These are phyloP conservation scores for Phytopythium helicoides DNA, from an alignment of 352 stramenopile species.

Conservation along the genomic window DNA sequence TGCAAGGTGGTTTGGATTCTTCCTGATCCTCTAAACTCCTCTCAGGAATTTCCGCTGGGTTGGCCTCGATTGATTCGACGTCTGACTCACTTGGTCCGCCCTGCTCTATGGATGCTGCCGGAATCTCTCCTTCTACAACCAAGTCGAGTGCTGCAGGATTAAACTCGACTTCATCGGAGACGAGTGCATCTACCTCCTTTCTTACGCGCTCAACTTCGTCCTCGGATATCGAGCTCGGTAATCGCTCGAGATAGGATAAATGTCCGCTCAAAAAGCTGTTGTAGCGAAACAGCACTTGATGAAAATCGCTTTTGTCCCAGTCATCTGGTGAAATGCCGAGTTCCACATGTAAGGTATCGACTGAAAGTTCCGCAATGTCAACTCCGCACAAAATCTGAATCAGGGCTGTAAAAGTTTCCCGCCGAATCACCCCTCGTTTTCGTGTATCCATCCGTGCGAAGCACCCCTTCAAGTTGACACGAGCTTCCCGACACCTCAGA, in stretches of 20 bases:
- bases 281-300: slow-evolving; percentile 22
- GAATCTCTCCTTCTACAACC: background rate
- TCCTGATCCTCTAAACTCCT: background rate
- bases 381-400: slow-evolving; percentile 23
- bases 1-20: background rate
- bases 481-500: slow-evolving; percentile 23
- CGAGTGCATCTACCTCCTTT: slow-evolving; percentile 21
- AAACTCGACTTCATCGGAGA: slow-evolving; percentile 15
- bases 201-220: no score
- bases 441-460: slow-evolving; percentile 24
- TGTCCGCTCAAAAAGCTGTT: slow-evolving; percentile 17
- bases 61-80: background rate
- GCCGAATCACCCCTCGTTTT: slow-evolving; percentile 19
- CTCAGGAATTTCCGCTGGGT: background rate
- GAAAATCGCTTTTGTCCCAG: slow-evolving; percentile 9
- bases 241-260: slow-evolving; percentile 7
- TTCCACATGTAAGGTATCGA: slow-evolving; percentile 2
- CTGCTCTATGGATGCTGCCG: background rate
- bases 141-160: slow-evolving; percentile 6
- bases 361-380: slow-evolving; percentile 4
- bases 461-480: slow-evolving; percentile 22
- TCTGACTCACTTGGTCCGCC: background rate
- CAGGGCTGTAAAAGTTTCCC: slow-evolving; percentile 19
- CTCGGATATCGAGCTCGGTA: slow-evolving; percentile 7
- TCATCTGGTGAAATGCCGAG: slow-evolving; percentile 15